These are phyloP conservation scores for Hypoxylon sp. DNA, from an alignment of 2,329 filamentous ascomycete genomes.

Conservation along the genomic window DNA sequence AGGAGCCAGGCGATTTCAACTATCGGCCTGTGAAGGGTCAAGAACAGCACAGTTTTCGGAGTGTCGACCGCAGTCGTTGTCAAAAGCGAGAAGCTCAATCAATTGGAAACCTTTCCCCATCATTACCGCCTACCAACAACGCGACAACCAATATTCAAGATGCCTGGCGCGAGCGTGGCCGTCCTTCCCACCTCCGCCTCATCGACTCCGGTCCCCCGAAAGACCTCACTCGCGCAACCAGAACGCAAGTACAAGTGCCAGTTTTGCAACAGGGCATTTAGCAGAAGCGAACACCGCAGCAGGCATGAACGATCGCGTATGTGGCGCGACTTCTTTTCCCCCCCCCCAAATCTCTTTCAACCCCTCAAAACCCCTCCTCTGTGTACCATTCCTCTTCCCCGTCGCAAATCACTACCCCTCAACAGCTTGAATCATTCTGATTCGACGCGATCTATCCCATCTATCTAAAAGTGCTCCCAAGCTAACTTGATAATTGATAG, in stretches of 20 bases:
- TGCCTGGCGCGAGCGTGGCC: conserved; percentile 80
- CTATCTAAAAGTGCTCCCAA: conserved; percentile 10
- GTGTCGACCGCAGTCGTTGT: conserved; percentile 50
- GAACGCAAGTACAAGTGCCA: conserved; percentile 99
- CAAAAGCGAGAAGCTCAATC: conserved; percentile 43
- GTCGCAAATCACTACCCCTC: conserved; percentile 40
- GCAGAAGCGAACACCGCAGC: conserved; percentile 95
- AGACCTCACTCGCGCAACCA: conserved; percentile 78
- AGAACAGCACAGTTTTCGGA: conserved; percentile 49
- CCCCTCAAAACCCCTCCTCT: conserved; percentile 49
- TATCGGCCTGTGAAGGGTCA: conserved; percentile 66
- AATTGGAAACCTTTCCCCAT: conserved; percentile 36
- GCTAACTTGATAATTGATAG: conserved; percentile 65
- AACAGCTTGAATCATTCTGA: conserved; percentile 24
- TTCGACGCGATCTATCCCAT: conserved; percentile 26
- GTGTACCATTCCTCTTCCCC: conserved; percentile 29
- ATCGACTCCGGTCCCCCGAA: conserved; percentile 81
- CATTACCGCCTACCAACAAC: conserved; percentile 42
- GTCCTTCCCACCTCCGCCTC: conserved; percentile 72
- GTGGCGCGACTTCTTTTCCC: conserved; percentile 61
- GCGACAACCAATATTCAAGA: conserved; percentile 62
- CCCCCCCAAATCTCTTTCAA: conserved; percentile 31
- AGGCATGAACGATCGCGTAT: conserved; percentile 98
- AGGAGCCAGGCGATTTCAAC: conserved; percentile 73
- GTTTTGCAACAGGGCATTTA: conserved; percentile 98